Evolutionary conservation across 1,284 basidiomycete species (phyloP).

Genomic region (Cryptococcus sp.): DNA sequence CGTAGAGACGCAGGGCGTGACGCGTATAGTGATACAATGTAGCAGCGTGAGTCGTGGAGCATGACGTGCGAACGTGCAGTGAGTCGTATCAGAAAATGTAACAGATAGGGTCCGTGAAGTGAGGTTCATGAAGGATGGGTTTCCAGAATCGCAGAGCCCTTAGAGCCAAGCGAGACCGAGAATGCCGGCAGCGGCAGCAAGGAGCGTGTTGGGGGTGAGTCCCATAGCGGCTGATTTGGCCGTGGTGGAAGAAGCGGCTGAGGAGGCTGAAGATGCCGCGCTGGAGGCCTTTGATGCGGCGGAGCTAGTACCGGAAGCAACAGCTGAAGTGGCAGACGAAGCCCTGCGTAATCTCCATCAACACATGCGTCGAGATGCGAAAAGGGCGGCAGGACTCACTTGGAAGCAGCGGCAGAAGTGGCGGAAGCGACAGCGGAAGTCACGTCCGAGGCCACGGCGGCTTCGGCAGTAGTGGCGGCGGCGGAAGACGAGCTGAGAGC

Average conservation of each 20-base stretch:
- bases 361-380: slow-evolving; percentile 11
- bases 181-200: slow-evolving; percentile 33
- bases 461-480: slow-evolving; percentile 12
- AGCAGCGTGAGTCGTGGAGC: too few species aligned
- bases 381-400: slow-evolving; percentile 3
- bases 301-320: slow-evolving; percentile 16
- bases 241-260: slow-evolving; percentile 9
- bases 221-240: slow-evolving; percentile 4
- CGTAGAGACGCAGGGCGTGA: too few species aligned
- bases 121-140: neutral
- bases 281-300: slow-evolving; percentile 7
- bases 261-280: slow-evolving; percentile 11
- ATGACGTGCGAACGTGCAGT: neutral
- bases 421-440: slow-evolving; percentile 13
- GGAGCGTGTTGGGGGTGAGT: slow-evolving; percentile 18
- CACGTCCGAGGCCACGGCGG: slow-evolving; percentile 14
- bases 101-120: neutral
- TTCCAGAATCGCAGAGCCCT: slow-evolving; percentile 7
- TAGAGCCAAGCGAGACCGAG: slow-evolving; percentile 32
- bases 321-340: slow-evolving; percentile 9
- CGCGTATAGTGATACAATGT: too few species aligned
- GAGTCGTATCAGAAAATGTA: neutral
- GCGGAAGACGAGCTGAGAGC: slow-evolving; percentile 11
- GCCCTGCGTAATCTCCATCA: neutral
- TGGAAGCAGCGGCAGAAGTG: slow-evolving; percentile 10